Evolutionary conservation across 164 flowering plant species (phyloP).

Genomic region (Tetrastigma voinierianum): DNA sequence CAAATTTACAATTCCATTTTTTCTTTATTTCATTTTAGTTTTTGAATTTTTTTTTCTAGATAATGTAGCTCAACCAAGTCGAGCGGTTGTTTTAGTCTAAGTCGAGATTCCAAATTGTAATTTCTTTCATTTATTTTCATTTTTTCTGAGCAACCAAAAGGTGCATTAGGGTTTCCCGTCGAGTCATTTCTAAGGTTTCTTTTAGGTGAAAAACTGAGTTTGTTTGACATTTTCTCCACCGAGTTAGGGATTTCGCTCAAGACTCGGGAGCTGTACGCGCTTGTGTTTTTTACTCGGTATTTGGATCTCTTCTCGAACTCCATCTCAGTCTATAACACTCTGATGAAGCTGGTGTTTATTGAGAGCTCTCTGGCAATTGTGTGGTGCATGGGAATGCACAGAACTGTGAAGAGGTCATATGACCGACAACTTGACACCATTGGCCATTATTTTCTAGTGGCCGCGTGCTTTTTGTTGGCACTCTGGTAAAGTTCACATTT

Average conservation of each 20-base stretch:
- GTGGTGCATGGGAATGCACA: constrained; percentile 81
- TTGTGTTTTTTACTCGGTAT: constrained; percentile 80
- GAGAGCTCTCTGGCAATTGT: constrained; percentile 73
- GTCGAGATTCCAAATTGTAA: neutral
- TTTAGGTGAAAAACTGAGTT: neutral
- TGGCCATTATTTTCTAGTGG: constrained; percentile 62
- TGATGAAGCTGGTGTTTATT: constrained; percentile 87
- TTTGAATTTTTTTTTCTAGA: neutral
- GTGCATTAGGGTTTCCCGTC: constrained; percentile 3
- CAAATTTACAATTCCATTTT: no score
- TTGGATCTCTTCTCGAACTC: constrained; percentile 81
- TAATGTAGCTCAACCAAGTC: neutral
- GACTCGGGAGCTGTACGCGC: constrained; percentile 86
- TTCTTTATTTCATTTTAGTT: no score
- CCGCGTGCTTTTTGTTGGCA: constrained; percentile 47
- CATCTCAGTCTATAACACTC: constrained; percentile 72
- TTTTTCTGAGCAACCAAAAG: constrained; percentile 5
- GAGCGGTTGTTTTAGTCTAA: neutral
- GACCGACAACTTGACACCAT: constrained; percentile 79
- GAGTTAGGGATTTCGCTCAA: constrained; percentile 77
- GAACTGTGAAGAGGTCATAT: constrained; percentile 56
- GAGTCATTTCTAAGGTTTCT: neutral
- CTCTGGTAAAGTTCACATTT: constrained; percentile 67
- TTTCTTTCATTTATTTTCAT: neutral
- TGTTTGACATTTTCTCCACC: neutral